These are phyloP conservation scores for Diaporthe vexans DNA, from an alignment of 2,329 filamentous ascomycete species.

Conservation along the genomic window DNA sequence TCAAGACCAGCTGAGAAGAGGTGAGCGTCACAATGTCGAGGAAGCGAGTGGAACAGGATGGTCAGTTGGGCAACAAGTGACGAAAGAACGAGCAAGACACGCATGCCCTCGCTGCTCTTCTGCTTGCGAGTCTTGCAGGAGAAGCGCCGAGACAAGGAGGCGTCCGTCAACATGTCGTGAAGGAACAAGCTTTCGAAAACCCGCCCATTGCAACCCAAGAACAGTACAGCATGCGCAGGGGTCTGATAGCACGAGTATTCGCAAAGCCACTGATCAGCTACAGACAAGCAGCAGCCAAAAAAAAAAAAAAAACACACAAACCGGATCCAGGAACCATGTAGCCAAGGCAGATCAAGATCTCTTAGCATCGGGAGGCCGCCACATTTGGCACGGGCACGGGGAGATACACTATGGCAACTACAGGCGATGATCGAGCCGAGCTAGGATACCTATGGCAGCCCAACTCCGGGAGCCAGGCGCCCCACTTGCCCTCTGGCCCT, in stretches of 20 bases:
- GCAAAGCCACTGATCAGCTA: constrained; percentile 2
- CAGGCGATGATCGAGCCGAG: background rate
- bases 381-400: constrained; percentile 8
- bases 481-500: background rate
- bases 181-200: constrained; percentile 34
- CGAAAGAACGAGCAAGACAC: constrained; percentile 17
- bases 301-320: background rate
- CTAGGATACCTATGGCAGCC: background rate
- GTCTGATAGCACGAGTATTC: background rate
- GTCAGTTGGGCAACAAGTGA: constrained; percentile 31
- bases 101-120: background rate
- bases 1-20: constrained; percentile 9
- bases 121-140: background rate
- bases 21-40: constrained; percentile 29
- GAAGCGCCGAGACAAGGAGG: background rate
- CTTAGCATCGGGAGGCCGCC: constrained; percentile 7
- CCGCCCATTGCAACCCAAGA: constrained; percentile 29
- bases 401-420: constrained; percentile 30
- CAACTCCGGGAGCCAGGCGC: background rate
- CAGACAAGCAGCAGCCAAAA: background rate
- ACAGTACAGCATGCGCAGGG: background rate
- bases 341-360: constrained; percentile 31
- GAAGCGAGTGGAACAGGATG: constrained; percentile 11
- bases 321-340: constrained; percentile 31
- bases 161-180: background rate